Conservation (phyloP, 495 filamentous ascomycete genomes). For the Talaromyces wortmannii region DNA sequence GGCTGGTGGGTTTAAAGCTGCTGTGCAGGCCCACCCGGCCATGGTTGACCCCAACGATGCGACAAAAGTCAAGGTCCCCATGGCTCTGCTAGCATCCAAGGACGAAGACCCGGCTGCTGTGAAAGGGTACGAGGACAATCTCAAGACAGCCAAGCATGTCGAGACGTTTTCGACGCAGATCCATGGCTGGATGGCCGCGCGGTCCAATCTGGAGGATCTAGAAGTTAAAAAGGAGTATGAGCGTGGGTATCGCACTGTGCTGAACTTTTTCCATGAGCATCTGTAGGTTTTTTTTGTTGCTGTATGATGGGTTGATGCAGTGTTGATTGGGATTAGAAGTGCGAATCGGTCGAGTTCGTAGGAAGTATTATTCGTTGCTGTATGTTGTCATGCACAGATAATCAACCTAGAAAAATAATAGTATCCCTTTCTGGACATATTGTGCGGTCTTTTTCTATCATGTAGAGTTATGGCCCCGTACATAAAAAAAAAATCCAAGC, state of each 20-base stretch:
- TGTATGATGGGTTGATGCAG: background rate
- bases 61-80: conserved; percentile 50
- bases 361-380: too few species aligned
- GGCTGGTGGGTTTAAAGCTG: conserved; percentile 61
- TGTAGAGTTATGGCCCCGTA: too few species aligned
- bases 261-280: conserved; percentile 72
- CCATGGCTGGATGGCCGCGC: conserved; percentile 89
- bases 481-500: too few species aligned
- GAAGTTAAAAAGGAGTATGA: conserved; percentile 70
- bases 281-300: conserved; percentile 35
- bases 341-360: background rate
- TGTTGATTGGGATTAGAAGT: background rate
- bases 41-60: conserved; percentile 75
- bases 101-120: conserved; percentile 64
- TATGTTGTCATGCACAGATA: too few species aligned
- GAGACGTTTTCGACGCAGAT: conserved; percentile 78
- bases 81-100: conserved; percentile 58
- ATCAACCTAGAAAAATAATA: too few species aligned
- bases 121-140: conserved; percentile 58
- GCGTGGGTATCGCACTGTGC: conserved; percentile 65
- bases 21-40: conserved; percentile 71
- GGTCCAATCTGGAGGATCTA: conserved; percentile 58
- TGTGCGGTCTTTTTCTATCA: too few species aligned
- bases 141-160: conserved; percentile 63
- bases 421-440: too few species aligned